phyloP scores from a whole-genome alignment of 805 yeast species.

The Metschnikowia similis region DNA sequence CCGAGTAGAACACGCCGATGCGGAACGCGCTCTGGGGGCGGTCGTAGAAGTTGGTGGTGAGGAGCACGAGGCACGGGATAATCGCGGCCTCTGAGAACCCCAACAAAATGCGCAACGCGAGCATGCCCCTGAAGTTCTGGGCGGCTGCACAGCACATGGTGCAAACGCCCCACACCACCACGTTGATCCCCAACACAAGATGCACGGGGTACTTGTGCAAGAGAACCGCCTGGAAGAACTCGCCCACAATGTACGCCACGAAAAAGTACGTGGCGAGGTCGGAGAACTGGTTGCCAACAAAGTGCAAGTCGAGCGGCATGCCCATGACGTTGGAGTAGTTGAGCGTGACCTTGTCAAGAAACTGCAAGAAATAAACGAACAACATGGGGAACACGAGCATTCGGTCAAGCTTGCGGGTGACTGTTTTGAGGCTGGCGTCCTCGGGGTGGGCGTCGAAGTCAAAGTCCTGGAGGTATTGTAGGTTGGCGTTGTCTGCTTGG shows the following conservation, averaged over 20 bases:
- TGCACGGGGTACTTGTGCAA: constrained; percentile 16
- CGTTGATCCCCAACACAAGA: constrained; percentile 12
- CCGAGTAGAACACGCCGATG: constrained; percentile 15
- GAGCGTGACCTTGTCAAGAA: constrained; percentile 15
- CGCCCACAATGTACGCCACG: constrained; percentile 16
- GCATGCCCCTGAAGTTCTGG: constrained; percentile 11
- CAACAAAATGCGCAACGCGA: constrained; percentile 13
- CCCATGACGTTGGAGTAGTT: constrained; percentile 18
- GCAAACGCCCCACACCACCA: constrained; percentile 13
- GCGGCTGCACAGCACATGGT: constrained; percentile 15
- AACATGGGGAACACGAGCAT: constrained; percentile 15
- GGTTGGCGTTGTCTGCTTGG: constrained; percentile 10
- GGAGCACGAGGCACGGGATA: constrained; percentile 13
- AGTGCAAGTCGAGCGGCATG: constrained; percentile 13
- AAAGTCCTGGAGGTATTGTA: constrained; percentile 13
- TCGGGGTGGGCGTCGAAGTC: constrained; percentile 16
- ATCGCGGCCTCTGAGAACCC: constrained; percentile 17
- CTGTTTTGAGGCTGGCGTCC: constrained; percentile 8
- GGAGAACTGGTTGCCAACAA: constrained; percentile 15
- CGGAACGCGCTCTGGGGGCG: constrained; percentile 14
- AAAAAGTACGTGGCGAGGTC: constrained; percentile 16
- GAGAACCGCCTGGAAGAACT: constrained; percentile 15
- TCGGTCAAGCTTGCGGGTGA: constrained; percentile 13
- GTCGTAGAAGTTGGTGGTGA: constrained; percentile 15
- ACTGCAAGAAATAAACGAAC: constrained; percentile 14